These are phyloP conservation scores for Simmondsia chinensis DNA, from an alignment of 148 eudicot species.

Conservation along the genomic window DNA sequence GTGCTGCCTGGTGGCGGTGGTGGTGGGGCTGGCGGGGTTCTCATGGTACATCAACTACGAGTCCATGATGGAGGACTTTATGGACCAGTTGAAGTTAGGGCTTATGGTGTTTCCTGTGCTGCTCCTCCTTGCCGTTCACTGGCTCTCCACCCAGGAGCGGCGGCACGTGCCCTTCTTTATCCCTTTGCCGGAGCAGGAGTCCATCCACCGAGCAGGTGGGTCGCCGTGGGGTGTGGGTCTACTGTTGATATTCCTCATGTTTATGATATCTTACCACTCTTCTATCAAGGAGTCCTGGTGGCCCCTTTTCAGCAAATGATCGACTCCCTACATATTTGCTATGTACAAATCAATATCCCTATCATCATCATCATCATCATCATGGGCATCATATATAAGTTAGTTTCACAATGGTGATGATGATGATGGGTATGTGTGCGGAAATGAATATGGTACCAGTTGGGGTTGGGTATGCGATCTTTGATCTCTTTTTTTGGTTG, in stretches of 20 bases:
- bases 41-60: constrained; percentile 66
- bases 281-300: constrained; percentile 60
- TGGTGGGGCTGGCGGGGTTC: constrained; percentile 34
- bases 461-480: no score
- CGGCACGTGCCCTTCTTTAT: constrained; percentile 18
- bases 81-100: constrained; percentile 38
- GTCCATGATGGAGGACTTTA: constrained; percentile 31
- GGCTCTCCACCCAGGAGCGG: constrained; percentile 37
- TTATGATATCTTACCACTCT: constrained; percentile 58
- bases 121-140: constrained; percentile 42
- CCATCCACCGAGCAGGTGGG: constrained; percentile 55
- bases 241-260: constrained; percentile 46
- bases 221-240: constrained; percentile 65
- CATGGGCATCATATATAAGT: no score
- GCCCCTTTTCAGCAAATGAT: constrained; percentile 37
- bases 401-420: no score
- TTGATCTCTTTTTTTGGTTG: no score
- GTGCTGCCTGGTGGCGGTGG: constrained; percentile 31
- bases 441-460: no score
- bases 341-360: no score
- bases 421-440: no score
- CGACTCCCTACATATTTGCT: no score
- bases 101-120: constrained; percentile 48
- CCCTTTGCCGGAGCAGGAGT: constrained; percentile 43
- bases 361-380: no score